Conservation (phyloP, 495 filamentous ascomycete species). For the Neurospora sp. region DNA sequence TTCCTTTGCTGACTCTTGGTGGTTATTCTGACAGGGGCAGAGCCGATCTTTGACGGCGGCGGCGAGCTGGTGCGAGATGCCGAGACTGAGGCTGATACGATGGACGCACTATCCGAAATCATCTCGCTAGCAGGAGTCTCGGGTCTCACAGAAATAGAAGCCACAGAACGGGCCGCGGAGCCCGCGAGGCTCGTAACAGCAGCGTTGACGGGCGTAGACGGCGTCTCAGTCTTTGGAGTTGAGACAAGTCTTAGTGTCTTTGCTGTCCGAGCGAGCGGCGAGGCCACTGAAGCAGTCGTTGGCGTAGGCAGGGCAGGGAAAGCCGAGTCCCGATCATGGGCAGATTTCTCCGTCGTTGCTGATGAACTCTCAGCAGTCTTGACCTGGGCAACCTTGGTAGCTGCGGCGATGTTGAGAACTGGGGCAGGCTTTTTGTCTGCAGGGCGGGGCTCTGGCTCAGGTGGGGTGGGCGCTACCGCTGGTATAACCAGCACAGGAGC, state of each 20-base stretch:
- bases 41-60: conserved; percentile 60
- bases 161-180: conserved; percentile 25
- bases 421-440: conserved; percentile 46
- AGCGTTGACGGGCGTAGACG: conserved; percentile 24
- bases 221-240: conserved; percentile 59
- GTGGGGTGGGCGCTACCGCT: conserved; percentile 27
- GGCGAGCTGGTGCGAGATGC: conserved; percentile 66
- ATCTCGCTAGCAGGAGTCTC: conserved; percentile 68
- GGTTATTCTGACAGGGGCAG: conserved; percentile 65
- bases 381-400: conserved; percentile 28
- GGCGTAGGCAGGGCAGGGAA: conserved; percentile 45
- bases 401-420: conserved; percentile 54
- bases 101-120: conserved; percentile 65
- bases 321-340: conserved; percentile 26
- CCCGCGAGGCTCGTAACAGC: conserved; percentile 8
- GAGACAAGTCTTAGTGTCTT: conserved; percentile 61
- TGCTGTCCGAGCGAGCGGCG: conserved; percentile 32
- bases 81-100: conserved; percentile 73
- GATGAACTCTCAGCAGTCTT: conserved; percentile 17
- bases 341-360: conserved; percentile 20
- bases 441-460: conserved; percentile 8
- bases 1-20: conserved; percentile 90
- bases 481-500: conserved; percentile 11
- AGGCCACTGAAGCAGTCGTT: conserved; percentile 35
- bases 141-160: conserved; percentile 51